These are phyloP conservation scores for Nymphaea colorata DNA, from an alignment of 164 flowering plant species.

Conservation along the genomic window DNA sequence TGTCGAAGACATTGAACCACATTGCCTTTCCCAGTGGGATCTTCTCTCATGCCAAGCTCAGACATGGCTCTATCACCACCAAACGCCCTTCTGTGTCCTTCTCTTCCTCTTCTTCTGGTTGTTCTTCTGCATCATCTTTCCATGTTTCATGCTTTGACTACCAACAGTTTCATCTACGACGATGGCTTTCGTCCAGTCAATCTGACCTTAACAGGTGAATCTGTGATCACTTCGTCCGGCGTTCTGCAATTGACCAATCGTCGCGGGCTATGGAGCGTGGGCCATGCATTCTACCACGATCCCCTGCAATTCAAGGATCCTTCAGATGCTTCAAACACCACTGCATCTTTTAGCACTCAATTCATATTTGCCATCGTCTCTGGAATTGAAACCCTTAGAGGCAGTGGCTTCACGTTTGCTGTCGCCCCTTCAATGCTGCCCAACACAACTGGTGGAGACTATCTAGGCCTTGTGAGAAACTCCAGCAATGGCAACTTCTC, in stretches of 20 bases:
- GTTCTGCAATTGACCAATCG: background rate
- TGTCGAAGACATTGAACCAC: no score
- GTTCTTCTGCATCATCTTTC: background rate
- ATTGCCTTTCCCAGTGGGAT: background rate
- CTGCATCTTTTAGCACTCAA: conserved; percentile 12
- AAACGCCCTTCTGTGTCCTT: background rate
- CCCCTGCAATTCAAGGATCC: background rate
- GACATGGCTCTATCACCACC: background rate
- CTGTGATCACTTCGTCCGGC: background rate
- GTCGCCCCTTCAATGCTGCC: conserved; percentile 7
- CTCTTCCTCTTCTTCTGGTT: background rate
- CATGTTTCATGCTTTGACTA: background rate
- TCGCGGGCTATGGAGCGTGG: background rate
- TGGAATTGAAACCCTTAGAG: conserved; percentile 2
- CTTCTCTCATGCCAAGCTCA: background rate
- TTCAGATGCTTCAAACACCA: background rate
- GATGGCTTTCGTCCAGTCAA: background rate
- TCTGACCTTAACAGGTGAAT: background rate
- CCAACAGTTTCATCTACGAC: background rate
- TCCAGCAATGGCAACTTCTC: conserved; percentile 7
- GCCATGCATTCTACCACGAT: background rate
- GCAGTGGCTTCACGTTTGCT: conserved; percentile 15
- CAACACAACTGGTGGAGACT: conserved; percentile 1
- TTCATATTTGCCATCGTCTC: conserved; percentile 13
- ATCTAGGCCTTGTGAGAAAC: conserved; percentile 10